A percentile compares a stretch with the other conserved stretches of the same genome.
Conservation (phyloP, 192 early-diverging fungal genomes). For the Borealophlyctis nickersoniae region DNA sequence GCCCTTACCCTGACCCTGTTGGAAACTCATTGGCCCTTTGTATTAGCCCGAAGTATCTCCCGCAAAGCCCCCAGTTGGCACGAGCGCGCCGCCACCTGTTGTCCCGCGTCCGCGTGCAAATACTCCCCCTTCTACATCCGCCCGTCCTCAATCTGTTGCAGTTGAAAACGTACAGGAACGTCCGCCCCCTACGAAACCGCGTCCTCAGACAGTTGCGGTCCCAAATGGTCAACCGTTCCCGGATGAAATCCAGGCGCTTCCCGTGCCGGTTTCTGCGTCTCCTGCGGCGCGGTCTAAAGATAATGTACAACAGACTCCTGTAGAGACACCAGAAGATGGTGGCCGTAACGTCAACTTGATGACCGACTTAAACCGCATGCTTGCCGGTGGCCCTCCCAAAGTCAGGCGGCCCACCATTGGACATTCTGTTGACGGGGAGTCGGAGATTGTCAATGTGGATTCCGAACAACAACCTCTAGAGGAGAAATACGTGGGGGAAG, state of each 20-base stretch:
- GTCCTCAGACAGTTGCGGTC: constrained; percentile 17
- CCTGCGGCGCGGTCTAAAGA: not conserved
- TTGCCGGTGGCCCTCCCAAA: constrained; percentile 27
- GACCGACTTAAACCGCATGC: constrained; percentile 36
- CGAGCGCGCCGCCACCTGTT: not conserved
- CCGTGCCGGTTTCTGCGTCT: too few relatives aligned
- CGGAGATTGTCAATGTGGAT: not conserved
- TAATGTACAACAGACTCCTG: not conserved
- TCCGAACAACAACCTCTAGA: not conserved
- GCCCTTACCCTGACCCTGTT: too few relatives aligned
- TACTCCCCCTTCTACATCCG: not conserved
- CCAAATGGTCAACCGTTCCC: not conserved
- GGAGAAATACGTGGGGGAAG: not conserved
- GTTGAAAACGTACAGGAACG: not conserved
- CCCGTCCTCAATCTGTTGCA: not conserved
- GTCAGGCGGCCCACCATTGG: not conserved
- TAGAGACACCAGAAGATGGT: not conserved
- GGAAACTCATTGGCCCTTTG: too few relatives aligned
- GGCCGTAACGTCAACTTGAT: constrained; percentile 10
- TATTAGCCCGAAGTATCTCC: too few relatives aligned
- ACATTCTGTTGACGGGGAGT: not conserved
- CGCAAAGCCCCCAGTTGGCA: too few relatives aligned
- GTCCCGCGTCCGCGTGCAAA: not conserved
- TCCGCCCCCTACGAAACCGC: constrained; percentile 10
- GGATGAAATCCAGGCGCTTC: not conserved